These are phyloP conservation scores for Backusella macrospora DNA, from an alignment of 192 early-diverging fungal species.

Conservation along the genomic window DNA sequence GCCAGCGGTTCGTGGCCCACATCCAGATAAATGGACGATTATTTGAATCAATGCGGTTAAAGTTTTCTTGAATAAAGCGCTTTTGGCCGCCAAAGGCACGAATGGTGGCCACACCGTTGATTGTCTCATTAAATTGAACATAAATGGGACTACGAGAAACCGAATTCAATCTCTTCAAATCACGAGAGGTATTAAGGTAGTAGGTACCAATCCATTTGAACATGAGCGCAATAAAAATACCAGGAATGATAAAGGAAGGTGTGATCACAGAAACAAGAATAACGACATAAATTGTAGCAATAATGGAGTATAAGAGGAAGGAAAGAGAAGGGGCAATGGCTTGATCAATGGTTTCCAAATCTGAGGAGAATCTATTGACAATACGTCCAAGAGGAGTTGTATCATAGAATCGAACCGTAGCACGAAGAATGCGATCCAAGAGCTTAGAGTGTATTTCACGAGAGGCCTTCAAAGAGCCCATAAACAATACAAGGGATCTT, in stretches of 20 bases:
- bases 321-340: slow-evolving; percentile 49
- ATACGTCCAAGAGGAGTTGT: slow-evolving; percentile 86
- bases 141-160: slow-evolving; percentile 74
- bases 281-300: slow-evolving; percentile 59
- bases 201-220: slow-evolving; percentile 66
- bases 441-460: slow-evolving; percentile 57
- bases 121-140: slow-evolving; percentile 81
- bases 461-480: slow-evolving; percentile 60
- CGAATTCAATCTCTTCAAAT: slow-evolving; percentile 87
- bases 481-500: slow-evolving; percentile 46
- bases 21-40: slow-evolving; percentile 86
- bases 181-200: slow-evolving; percentile 80
- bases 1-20: slow-evolving; percentile 88
- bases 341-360: slow-evolving; percentile 83
- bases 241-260: slow-evolving; percentile 73
- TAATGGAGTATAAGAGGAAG: slow-evolving; percentile 52
- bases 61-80: slow-evolving; percentile 63
- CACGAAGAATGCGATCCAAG: slow-evolving; percentile 58
- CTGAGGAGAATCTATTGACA: slow-evolving; percentile 82
- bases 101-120: slow-evolving; percentile 76
- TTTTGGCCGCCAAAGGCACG: slow-evolving; percentile 80
- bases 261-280: slow-evolving; percentile 66
- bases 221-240: slow-evolving; percentile 54
- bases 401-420: slow-evolving; percentile 87
- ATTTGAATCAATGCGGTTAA: slow-evolving; percentile 67